Conservation (phyloP, 2,329 filamentous ascomycete genomes). For the Pestalotiopsis sp. region DNA sequence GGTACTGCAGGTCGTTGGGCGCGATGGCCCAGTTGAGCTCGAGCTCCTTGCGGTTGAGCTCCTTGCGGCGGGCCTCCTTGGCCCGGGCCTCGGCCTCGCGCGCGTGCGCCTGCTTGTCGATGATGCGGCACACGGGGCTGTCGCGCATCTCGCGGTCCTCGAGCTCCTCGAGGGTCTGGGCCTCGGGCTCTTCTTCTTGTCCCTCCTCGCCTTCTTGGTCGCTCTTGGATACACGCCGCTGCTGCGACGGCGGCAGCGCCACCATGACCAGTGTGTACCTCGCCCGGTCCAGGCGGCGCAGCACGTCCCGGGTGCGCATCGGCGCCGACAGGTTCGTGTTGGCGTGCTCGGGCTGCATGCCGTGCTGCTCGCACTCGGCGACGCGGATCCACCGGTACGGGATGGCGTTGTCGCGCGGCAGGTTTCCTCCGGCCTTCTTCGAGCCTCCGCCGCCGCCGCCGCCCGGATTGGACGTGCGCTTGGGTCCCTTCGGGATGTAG, state of each 20-base stretch:
- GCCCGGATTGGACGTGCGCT: neutral
- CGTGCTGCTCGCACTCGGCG: slow-evolving; percentile 6
- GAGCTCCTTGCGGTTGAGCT: slow-evolving; percentile 68
- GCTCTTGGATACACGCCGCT: slow-evolving; percentile 5
- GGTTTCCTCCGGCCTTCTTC: neutral
- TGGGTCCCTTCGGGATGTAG: neutral
- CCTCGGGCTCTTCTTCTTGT: slow-evolving; percentile 9
- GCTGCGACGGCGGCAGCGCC: slow-evolving; percentile 23
- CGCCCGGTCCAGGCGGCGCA: slow-evolving; percentile 20
- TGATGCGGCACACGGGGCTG: slow-evolving; percentile 65
- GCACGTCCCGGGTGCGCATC: slow-evolving; percentile 24
- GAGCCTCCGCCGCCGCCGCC: neutral
- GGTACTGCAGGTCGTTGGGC: slow-evolving; percentile 72
- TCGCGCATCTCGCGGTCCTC: slow-evolving; percentile 20
- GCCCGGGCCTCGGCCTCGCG: slow-evolving; percentile 42
- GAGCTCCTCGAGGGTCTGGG: slow-evolving; percentile 38
- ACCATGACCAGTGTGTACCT: slow-evolving; percentile 30
- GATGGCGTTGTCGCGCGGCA: slow-evolving; percentile 51
- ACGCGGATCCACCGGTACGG: slow-evolving; percentile 37
- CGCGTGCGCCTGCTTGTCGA: slow-evolving; percentile 54
- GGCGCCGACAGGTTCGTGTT: slow-evolving; percentile 17
- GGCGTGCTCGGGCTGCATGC: neutral
- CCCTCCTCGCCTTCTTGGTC: slow-evolving; percentile 16
- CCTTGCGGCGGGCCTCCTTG: slow-evolving; percentile 45
- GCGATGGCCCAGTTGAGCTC: slow-evolving; percentile 91